Evolutionary conservation across 257 asterid genomes (phyloP).

Genomic region (Cruciata laevipes): DNA sequence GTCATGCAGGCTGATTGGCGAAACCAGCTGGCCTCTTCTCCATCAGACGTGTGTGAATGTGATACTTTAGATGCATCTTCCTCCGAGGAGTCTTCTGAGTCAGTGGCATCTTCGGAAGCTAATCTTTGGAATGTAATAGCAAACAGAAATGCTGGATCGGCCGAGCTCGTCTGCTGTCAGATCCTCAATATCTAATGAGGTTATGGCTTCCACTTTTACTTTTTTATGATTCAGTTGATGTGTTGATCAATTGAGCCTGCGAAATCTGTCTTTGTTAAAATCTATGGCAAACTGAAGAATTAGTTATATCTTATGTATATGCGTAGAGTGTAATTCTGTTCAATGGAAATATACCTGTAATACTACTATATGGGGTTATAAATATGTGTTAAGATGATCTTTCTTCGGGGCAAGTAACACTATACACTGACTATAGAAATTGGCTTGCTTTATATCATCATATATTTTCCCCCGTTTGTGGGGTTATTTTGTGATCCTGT

Average conservation of each 20-base stretch:
- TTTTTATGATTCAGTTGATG: slow-evolving; percentile 12
- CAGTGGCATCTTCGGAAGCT: slow-evolving; percentile 35
- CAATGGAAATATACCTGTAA: neutral
- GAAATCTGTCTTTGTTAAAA: neutral
- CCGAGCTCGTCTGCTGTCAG: slow-evolving; percentile 84
- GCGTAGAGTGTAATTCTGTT: slow-evolving; percentile 8
- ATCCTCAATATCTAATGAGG: slow-evolving; percentile 49
- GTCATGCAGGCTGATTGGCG: slow-evolving; percentile 65
- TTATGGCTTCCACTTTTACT: slow-evolving; percentile 3
- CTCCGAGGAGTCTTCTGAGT: slow-evolving; percentile 34
- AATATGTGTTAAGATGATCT: neutral
- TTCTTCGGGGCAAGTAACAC: neutral
- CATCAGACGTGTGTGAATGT: slow-evolving; percentile 31
- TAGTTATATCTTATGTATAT: slow-evolving; percentile 8
- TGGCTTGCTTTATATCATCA: neutral
- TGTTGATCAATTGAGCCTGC: slow-evolving; percentile 2
- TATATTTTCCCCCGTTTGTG: neutral
- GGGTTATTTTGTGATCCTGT: neutral
- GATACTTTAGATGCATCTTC: slow-evolving; percentile 30
- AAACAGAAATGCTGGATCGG: slow-evolving; percentile 45
- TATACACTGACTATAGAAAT: neutral
- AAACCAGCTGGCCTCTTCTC: slow-evolving; percentile 27
- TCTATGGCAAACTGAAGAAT: slow-evolving; percentile 1
- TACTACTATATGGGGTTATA: neutral
- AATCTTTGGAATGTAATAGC: slow-evolving; percentile 59